Conservation (phyloP, 495 filamentous ascomycete species). For the Pyrenula massariospora region DNA sequence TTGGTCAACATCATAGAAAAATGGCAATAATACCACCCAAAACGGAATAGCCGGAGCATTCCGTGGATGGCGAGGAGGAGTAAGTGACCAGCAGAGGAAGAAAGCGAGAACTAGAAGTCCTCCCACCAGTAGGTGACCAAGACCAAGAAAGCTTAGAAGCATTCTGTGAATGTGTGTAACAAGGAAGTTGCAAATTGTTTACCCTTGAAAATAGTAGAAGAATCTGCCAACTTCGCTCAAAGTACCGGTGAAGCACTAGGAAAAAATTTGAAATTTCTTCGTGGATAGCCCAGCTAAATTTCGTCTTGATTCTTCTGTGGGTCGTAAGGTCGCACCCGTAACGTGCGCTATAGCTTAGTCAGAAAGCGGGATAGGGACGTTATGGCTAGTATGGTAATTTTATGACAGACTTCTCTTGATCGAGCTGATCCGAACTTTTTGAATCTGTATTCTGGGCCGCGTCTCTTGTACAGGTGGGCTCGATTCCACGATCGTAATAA, state of each 20-base stretch:
- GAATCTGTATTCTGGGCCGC: not conserved
- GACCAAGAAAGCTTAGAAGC: not conserved
- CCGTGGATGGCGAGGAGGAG: conserved; percentile 10
- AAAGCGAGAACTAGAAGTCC: not conserved
- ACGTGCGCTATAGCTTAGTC: not conserved
- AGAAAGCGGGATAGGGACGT: not conserved
- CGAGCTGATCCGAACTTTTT: not conserved
- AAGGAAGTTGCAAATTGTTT: not conserved
- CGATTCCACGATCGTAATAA: not conserved
- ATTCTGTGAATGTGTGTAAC: not conserved
- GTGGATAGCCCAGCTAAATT: not conserved
- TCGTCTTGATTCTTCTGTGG: not conserved
- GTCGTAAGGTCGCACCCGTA: not conserved
- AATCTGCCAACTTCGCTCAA: not conserved
- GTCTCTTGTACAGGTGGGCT: not conserved
- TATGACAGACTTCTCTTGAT: not conserved
- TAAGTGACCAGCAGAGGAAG: not conserved
- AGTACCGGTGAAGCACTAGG: not conserved
- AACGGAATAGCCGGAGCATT: conserved; percentile 10
- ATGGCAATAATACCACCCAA: conserved; percentile 8
- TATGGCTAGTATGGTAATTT: not conserved
- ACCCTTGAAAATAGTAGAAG: not conserved
- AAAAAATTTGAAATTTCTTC: not conserved
- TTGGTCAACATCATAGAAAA: conserved; percentile 9
- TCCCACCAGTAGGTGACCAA: not conserved